These are phyloP conservation scores for Sarocladiaceae sp. DNA, from an alignment of 2,329 filamentous ascomycete genomes.

Conservation along the genomic window DNA sequence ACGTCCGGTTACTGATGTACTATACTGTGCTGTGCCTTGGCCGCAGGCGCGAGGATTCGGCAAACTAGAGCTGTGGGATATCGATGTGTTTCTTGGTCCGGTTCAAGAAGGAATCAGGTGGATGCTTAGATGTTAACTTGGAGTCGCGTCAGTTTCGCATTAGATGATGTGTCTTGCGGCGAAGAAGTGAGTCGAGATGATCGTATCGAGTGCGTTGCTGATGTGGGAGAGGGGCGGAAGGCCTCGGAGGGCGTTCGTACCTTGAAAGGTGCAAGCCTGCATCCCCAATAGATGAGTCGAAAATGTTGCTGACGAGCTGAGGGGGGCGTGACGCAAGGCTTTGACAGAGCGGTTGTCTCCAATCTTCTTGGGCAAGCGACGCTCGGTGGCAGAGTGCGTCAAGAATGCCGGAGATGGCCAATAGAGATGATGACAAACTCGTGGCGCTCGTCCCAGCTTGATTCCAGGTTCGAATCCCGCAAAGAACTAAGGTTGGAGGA, in stretches of 20 bases:
- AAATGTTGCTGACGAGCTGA: background rate
- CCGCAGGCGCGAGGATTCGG: too few species aligned
- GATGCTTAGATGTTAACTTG: too few species aligned
- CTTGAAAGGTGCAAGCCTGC: constrained; percentile 4
- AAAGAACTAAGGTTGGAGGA: background rate
- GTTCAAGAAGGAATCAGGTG: too few species aligned
- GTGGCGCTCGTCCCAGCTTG: background rate
- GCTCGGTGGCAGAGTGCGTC: background rate
- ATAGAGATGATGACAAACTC: background rate
- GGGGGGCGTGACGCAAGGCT: constrained; percentile 5
- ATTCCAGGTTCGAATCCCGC: background rate
- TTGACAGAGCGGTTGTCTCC: background rate
- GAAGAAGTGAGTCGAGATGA: background rate
- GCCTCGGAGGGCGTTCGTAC: constrained; percentile 1
- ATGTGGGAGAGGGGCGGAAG: background rate
- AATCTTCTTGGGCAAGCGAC: background rate
- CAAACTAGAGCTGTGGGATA: too few species aligned
- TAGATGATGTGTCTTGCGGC: background rate
- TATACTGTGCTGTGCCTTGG: too few species aligned
- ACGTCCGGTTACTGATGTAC: too few species aligned
- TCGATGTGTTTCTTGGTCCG: too few species aligned
- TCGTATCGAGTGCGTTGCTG: background rate
- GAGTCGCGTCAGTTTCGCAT: background rate
- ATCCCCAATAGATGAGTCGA: background rate
- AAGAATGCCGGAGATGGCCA: background rate